phyloP scores from a whole-genome alignment of 495 filamentous ascomycete genomes.

The Trichoderma gamsii region DNA sequence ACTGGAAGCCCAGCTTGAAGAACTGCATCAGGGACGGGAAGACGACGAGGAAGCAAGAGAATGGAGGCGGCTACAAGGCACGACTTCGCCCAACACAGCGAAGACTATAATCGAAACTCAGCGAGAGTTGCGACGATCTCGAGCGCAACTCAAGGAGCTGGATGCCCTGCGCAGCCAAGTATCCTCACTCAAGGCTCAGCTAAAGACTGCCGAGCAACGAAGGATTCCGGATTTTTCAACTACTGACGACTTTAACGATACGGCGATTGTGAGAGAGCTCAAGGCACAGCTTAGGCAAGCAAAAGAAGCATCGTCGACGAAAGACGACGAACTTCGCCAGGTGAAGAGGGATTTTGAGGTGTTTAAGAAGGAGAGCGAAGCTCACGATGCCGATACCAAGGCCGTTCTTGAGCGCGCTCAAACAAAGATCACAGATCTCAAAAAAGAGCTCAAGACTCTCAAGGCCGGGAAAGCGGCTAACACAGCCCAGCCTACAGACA shows the following conservation, averaged over 20 bases:
- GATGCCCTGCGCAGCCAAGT: conserved; percentile 45
- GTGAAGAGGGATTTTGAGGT: conserved; percentile 47
- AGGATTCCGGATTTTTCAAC: conserved; percentile 37
- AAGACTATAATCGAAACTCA: conserved; percentile 40
- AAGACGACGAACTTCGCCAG: conserved; percentile 48
- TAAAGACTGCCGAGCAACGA: conserved; percentile 42
- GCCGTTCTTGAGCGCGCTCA: conserved; percentile 59
- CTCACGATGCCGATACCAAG: conserved; percentile 46
- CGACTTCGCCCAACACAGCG: conserved; percentile 38
- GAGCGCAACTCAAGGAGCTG: conserved; percentile 45
- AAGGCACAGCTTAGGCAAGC: conserved; percentile 36
- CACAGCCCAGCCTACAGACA: not conserved
- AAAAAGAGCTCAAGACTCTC: conserved; percentile 49
- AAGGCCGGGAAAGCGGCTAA: conserved; percentile 14
- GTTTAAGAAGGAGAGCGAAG: conserved; percentile 56
- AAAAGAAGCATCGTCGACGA: conserved; percentile 37
- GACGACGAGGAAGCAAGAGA: conserved; percentile 26
- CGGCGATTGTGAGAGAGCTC: conserved; percentile 34
- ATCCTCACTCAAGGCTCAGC: conserved; percentile 37
- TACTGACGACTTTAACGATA: conserved; percentile 33
- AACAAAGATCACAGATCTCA: conserved; percentile 54
- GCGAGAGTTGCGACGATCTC: conserved; percentile 41
- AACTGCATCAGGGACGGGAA: conserved; percentile 31
- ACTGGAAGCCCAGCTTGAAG: conserved; percentile 49
- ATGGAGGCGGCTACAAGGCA: conserved; percentile 26